phyloP scores from a whole-genome alignment of 2,329 filamentous ascomycete species.

The Alternaria postmessia region DNA sequence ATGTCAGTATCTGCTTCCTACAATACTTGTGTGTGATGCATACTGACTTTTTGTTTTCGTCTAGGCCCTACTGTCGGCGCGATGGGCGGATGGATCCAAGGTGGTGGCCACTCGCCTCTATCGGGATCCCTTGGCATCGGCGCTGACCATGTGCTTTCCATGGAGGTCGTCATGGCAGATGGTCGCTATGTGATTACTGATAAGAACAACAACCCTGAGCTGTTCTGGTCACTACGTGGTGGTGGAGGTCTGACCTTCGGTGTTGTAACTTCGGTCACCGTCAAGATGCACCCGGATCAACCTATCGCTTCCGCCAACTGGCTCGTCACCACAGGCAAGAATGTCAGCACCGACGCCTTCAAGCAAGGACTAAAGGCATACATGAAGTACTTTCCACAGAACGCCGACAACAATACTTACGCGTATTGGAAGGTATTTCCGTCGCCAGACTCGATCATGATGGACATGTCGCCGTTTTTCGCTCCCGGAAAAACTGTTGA shows the following conservation, averaged over 20 bases:
- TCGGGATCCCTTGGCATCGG: slow-evolving; percentile 53
- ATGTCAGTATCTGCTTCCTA: slow-evolving; percentile 19
- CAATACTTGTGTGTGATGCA: neutral
- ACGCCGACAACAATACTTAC: neutral
- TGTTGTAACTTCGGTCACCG: neutral
- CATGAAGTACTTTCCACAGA: neutral
- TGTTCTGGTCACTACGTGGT: slow-evolving; percentile 2
- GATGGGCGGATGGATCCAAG: slow-evolving; percentile 50
- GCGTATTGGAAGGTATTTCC: slow-evolving; percentile 1
- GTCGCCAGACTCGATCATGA: neutral
- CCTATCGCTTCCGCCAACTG: slow-evolving; percentile 3
- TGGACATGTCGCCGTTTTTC: slow-evolving; percentile 4
- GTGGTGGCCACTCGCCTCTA: slow-evolving; percentile 64
- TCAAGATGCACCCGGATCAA: slow-evolving; percentile 4
- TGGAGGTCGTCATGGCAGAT: slow-evolving; percentile 33
- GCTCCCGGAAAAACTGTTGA: neutral
- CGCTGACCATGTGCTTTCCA: slow-evolving; percentile 39
- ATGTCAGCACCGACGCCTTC: neutral
- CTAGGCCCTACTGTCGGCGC: slow-evolving; percentile 57
- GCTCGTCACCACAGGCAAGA: neutral
- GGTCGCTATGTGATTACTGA: slow-evolving; percentile 36
- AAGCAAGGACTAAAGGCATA: slow-evolving; percentile 2
- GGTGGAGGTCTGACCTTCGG: slow-evolving; percentile 1
- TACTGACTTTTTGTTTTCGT: slow-evolving; percentile 10
- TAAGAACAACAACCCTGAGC: slow-evolving; percentile 21